Conservation (phyloP, 1,284 basidiomycete species). For the Somion occarium region DNA sequence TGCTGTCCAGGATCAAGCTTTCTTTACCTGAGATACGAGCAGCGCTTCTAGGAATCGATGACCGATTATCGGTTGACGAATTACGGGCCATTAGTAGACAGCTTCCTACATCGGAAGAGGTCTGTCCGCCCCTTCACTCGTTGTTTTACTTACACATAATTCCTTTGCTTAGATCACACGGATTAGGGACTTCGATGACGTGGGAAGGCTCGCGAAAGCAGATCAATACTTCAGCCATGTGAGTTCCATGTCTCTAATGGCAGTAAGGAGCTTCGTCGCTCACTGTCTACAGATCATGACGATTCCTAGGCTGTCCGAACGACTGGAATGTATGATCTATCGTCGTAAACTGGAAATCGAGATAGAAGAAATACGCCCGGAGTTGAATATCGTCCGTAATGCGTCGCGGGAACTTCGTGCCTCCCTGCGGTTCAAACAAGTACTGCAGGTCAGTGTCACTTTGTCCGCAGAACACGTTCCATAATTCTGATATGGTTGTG, state of each 20-base stretch:
- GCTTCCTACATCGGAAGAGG: conserved; percentile 76
- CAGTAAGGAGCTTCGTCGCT: background rate
- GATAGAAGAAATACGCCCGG: conserved; percentile 80
- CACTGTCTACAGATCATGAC: conserved; percentile 56
- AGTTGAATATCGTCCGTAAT: conserved; percentile 71
- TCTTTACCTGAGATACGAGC: conserved; percentile 57
- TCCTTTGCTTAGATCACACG: conserved; percentile 44
- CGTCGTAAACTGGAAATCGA: conserved; percentile 78
- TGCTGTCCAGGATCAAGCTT: conserved; percentile 74
- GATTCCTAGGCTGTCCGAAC: conserved; percentile 70
- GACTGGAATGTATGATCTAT: conserved; percentile 81
- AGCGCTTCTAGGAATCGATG: conserved; percentile 69
- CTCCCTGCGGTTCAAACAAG: conserved; percentile 64
- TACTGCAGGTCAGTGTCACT: conserved; percentile 52
- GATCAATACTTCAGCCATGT: conserved; percentile 85
- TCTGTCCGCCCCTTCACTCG: conserved; percentile 23
- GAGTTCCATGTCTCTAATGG: conserved; percentile 11
- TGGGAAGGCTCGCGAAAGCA: conserved; percentile 71
- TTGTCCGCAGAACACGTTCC: conserved; percentile 4
- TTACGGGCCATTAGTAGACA: conserved; percentile 70
- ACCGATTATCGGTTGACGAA: conserved; percentile 66
- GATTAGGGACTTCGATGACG: conserved; percentile 64
- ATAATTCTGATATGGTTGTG: conserved; percentile 5
- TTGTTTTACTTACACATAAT: background rate
- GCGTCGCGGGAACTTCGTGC: conserved; percentile 73